Evolutionary conservation across 2,329 filamentous ascomycete species (phyloP), one percentile per base, ranked within the genome.

Genomic region (Blumeria graminis): DNA sequence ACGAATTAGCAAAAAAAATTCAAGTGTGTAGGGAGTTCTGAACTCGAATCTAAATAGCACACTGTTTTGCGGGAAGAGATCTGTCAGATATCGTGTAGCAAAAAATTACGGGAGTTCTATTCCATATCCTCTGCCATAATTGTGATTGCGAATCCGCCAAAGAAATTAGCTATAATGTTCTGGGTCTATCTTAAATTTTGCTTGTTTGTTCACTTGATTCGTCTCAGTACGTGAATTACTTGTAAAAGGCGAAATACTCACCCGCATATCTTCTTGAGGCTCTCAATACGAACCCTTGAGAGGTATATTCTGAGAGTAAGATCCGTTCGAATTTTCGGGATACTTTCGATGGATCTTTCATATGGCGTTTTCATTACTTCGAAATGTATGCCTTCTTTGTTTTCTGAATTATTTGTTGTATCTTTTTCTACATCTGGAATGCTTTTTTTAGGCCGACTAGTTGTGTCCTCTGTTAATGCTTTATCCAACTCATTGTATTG

Each of bases 221-320:
- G 3, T 10, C 16, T 46, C 28, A 22, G 28, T 11, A 6, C 10
- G 11, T 22, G 18, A 43, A n/a, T 13, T 11, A 46, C 16, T 46
- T 46, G 13, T 46, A 22, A 46, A 46, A n/a, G 43, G 28, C 39
- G 18, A 41, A 28, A 16, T 45, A 61, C 65, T 58, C 58, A 67
- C 65, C 64, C 63, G 59, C 63, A 63, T 13, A 57, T 71, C 34
- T 65, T 69, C 60, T 71, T 76, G 52, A 86, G 65, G 60, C 78
- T 76, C 16, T 74, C 72, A 36, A 85, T 67, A 11, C 75, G 68
- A 13, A 67, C 67, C 32, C 69, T 66, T 0, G 78, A 77, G 14
- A 86, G 65, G 60, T 82, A 80, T 22, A 82, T 69, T 59, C 74
- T 77, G 71, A 86, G 69, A 43, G 77, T 72, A 14, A 76, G 75